These are phyloP conservation scores for Colletotrichum kahawae DNA, from an alignment of 2,329 filamentous ascomycete genomes.

Conservation along the genomic window DNA sequence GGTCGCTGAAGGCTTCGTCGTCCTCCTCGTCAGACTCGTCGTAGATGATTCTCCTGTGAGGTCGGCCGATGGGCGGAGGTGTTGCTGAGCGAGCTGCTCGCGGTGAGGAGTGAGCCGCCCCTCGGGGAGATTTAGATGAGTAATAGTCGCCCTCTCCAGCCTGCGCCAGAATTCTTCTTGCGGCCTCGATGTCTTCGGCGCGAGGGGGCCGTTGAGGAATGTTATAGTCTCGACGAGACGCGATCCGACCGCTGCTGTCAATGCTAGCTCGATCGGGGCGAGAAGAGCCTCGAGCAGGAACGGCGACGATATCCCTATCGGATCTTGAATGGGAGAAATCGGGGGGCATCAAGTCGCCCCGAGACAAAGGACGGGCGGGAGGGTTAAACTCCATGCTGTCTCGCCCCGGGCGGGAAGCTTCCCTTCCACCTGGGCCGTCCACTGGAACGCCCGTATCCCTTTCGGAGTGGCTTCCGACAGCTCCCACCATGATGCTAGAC, in stretches of 20 bases:
- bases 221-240: background rate
- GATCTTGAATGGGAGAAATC: background rate
- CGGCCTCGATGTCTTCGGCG: conserved; percentile 12
- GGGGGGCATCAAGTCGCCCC: background rate
- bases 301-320: background rate
- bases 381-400: background rate
- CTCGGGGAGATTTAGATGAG: background rate
- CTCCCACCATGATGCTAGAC: background rate
- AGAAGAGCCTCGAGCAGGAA: background rate
- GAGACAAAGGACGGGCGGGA: background rate
- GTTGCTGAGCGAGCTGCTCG: background rate
- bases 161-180: conserved; percentile 3
- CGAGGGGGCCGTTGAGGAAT: background rate
- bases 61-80: conserved; percentile 12
- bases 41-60: background rate
- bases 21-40: conserved; percentile 9
- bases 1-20: background rate
- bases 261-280: conserved; percentile 1
- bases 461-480: background rate
- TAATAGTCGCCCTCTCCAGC: background rate
- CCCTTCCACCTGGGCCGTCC: background rate
- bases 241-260: background rate
- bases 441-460: background rate
- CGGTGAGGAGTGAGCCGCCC: background rate
- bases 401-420: background rate